Conservation (phyloP, 495 filamentous ascomycete genomes). For the Podospora australis region DNA sequence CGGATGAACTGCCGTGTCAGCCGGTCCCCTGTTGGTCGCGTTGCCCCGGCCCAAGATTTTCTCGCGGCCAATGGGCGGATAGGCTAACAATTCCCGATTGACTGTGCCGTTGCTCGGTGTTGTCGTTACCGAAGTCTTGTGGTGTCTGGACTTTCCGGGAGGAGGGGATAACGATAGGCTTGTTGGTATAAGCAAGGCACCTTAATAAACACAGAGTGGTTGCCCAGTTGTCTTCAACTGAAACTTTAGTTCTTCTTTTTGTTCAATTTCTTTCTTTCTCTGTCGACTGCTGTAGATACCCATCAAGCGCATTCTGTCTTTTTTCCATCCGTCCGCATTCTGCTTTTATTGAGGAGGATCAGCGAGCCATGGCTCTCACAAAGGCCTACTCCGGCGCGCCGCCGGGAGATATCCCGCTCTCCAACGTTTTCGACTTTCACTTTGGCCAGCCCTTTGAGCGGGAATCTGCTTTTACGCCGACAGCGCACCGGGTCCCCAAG, state of each 20-base stretch:
- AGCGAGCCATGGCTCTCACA: slow-evolving; percentile 4
- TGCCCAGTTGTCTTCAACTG: too few species aligned
- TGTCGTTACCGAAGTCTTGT: neutral
- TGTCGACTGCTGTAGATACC: too few species aligned
- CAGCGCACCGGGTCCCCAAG: slow-evolving; percentile 14
- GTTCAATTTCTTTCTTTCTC: too few species aligned
- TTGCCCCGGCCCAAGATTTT: too few species aligned
- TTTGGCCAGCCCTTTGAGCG: slow-evolving; percentile 26
- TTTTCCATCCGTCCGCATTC: too few species aligned
- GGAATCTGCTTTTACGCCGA: slow-evolving; percentile 17
- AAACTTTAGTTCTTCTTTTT: too few species aligned
- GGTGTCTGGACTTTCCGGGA: neutral
- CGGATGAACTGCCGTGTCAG: slow-evolving; percentile 5
- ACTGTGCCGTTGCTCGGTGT: neutral
- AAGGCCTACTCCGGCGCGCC: slow-evolving; percentile 16
- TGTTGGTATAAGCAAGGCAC: too few species aligned
- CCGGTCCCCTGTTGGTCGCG: neutral
- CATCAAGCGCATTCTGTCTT: too few species aligned
- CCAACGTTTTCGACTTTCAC: slow-evolving; percentile 20
- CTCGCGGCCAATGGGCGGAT: neutral
- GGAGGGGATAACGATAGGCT: too few species aligned
- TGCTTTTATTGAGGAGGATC: too few species aligned
- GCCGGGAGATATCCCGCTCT: slow-evolving; percentile 17
- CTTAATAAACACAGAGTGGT: too few species aligned
- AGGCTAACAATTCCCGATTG: slow-evolving; percentile 3